phyloP scores from a whole-genome alignment of 805 yeast species.

The Yarrowia deformans region DNA sequence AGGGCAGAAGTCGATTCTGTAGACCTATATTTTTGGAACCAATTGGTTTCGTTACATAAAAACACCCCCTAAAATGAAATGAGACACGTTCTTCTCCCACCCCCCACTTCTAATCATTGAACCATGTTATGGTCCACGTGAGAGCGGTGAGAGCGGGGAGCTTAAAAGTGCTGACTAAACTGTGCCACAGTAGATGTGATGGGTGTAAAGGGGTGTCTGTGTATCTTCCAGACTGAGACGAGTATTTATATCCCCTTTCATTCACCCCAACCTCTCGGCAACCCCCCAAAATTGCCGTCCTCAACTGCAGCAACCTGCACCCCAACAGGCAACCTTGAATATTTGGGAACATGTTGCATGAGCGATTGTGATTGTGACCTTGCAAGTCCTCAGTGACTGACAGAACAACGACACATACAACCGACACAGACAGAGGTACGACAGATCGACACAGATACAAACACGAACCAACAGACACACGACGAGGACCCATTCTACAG shows the following conservation, averaged over 20 bases:
- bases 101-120: not conserved
- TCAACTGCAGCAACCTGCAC: slow-evolving; percentile 35
- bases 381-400: slow-evolving; percentile 32
- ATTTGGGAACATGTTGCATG: slow-evolving; percentile 33
- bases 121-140: slow-evolving; percentile 16
- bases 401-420: not conserved
- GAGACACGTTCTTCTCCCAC: too few species aligned
- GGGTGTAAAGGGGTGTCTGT: too few species aligned
- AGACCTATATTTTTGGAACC: not conserved
- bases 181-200: not conserved
- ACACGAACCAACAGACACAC: not conserved
- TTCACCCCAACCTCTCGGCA: not conserved
- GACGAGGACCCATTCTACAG: not conserved
- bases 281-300: not conserved
- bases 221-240: not conserved
- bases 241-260: not conserved
- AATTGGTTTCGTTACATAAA: not conserved
- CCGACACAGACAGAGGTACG: not conserved
- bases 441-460: not conserved
- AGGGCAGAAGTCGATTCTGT: not conserved
- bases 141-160: slow-evolving; percentile 7
- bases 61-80: too few species aligned
- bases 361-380: slow-evolving; percentile 34
- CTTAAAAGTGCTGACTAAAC: slow-evolving; percentile 6
- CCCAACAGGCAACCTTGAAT: slow-evolving; percentile 33